Percentiles rank a stretch among this genome's conserved stretches.
phyloP scores from a whole-genome alignment of 352 stramenopile genomes.

The Globisporangium nagaii region DNA sequence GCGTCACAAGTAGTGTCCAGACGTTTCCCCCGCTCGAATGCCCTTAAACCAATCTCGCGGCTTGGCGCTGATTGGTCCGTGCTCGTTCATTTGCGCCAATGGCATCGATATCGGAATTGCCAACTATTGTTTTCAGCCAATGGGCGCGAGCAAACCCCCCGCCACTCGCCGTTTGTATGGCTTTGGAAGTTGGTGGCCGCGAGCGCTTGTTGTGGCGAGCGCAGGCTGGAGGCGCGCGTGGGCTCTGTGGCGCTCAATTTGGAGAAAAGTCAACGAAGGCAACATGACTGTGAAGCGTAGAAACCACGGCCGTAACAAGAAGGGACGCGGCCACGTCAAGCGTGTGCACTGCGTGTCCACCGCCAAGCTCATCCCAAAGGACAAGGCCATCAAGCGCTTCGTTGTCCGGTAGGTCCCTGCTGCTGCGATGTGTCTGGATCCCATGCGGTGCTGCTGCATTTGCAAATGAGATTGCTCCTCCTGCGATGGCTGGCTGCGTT shows the following conservation, averaged over 20 bases:
- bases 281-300: conserved; percentile 99
- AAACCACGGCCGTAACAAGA: conserved; percentile 99
- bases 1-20: too few species aligned
- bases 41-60: too few species aligned
- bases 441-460: too few species aligned
- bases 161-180: conserved; percentile 30
- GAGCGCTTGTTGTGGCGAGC: conserved; percentile 27
- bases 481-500: too few species aligned
- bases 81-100: too few species aligned
- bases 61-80: too few species aligned
- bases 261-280: conserved; percentile 80
- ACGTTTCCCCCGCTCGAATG: too few species aligned
- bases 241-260: conserved; percentile 46
- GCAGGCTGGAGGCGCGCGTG: conserved; percentile 2
- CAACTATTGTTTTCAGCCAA: conserved; percentile 25
- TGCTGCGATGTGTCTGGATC: not conserved
- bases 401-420: conserved; percentile 74
- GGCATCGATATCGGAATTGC: too few species aligned
- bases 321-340: conserved; percentile 98
- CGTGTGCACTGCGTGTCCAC: conserved; percentile 98
- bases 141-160: not conserved
- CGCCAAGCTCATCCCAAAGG: conserved; percentile 98
- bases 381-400: conserved; percentile 93
- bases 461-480: too few species aligned
- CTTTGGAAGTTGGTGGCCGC: conserved; percentile 38